phyloP scores from a whole-genome alignment of 2,329 filamentous ascomycete genomes.

The Alternaria tenuissima region DNA sequence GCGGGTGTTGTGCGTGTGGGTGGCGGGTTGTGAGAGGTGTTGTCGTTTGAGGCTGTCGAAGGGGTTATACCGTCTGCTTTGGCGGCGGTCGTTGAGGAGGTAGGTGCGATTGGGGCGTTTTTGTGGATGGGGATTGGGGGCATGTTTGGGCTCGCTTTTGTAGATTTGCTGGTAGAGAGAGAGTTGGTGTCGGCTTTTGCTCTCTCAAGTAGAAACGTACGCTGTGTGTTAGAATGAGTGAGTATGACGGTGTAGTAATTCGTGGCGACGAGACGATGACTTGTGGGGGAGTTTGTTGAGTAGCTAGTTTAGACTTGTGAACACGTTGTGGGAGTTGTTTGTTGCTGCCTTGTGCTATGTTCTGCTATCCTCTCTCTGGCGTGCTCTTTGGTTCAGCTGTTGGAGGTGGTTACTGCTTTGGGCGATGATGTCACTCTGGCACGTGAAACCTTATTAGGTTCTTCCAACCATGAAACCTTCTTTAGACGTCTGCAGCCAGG shows the following conservation, averaged over 20 bases:
- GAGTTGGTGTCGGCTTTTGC: neutral
- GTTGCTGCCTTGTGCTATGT: slow-evolving; percentile 34
- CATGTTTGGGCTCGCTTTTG: slow-evolving; percentile 40
- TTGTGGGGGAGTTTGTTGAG: neutral
- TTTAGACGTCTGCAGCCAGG: slow-evolving; percentile 1
- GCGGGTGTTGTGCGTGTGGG: slow-evolving; percentile 48
- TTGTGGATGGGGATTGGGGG: slow-evolving; percentile 58
- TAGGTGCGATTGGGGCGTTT: slow-evolving; percentile 56
- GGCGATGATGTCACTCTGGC: slow-evolving; percentile 40
- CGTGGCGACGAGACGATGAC: neutral
- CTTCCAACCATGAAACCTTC: slow-evolving; percentile 16
- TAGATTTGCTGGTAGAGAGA: neutral
- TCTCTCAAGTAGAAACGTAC: neutral
- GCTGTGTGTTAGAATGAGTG: neutral
- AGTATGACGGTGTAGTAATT: neutral
- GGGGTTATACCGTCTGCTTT: slow-evolving; percentile 50
- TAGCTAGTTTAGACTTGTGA: neutral
- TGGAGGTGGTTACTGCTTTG: slow-evolving; percentile 29
- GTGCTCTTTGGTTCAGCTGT: slow-evolving; percentile 13
- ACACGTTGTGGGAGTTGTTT: slow-evolving; percentile 8
- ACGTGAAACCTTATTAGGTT: slow-evolving; percentile 21
- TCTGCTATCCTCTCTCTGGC: slow-evolving; percentile 21
- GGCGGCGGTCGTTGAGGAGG: slow-evolving; percentile 48
- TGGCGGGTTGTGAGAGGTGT: slow-evolving; percentile 27
- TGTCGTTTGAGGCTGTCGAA: slow-evolving; percentile 37